Base-by-base conservation (phyloP, 164 flowering plant species). In the Aristolochia contorta region DNA sequence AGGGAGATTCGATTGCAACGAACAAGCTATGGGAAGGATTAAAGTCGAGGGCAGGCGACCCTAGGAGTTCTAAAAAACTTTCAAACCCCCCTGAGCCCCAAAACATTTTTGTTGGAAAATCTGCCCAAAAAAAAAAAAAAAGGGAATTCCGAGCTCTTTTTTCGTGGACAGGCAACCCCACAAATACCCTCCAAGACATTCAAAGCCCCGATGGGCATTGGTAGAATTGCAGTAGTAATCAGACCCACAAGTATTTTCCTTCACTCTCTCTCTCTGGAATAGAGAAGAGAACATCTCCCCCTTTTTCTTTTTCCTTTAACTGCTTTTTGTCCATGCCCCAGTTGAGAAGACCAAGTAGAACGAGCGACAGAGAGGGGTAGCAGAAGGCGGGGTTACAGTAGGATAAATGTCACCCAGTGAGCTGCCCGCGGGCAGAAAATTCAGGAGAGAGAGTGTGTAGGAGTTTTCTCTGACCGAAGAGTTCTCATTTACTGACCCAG, bases 401-500 rank as follows among this genome's bases (percentile, higher is more conserved):
- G 30, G 30, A 53, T 53, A 23, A 20, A 37, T 37, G 43, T 37
- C 43, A 37, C 43, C 43, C 12, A 37, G 43, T 54, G 57, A 58
- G 67, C 71, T 68, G 72, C 65, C 72, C 65, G 45, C 46, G 57
- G 66, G 67, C 64, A 58, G 57, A 46, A 46, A 57, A 21, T 50
- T 61, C 57, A 16, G 12, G 22, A 43, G 57, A 47, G 60, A 32
- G 58, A 10, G 23, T 56, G 30, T 37, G 20, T 8, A n/a, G 12
- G 12, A 18, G 24, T 25, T 10, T 33, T 47, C 16, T 19, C 22
- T 19, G 22, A 6, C 21, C 33, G 23, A 78, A 66, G 66, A 74
- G 48, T 73, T 73, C 67, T 68, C 69, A 49, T 30, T 57, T 64
- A 51, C 64, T 58, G 64, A 63, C 64, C 74, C 63, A 65, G 63